These are phyloP conservation scores for Fusarium multiceps DNA, from an alignment of 2,329 filamentous ascomycete genomes.

Conservation along the genomic window DNA sequence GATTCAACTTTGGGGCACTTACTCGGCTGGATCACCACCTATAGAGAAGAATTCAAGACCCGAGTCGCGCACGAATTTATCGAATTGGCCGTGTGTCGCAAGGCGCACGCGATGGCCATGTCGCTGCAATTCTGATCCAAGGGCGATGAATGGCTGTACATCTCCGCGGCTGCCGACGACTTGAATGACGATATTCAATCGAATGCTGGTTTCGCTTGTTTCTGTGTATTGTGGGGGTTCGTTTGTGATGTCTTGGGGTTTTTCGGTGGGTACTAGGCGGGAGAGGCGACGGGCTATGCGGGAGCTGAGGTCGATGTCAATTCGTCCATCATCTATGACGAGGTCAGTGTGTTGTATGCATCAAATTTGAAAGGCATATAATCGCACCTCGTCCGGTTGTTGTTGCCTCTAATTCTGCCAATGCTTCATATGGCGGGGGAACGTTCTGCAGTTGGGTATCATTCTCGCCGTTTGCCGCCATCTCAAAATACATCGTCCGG, in stretches of 20 bases:
- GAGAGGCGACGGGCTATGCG: conserved; percentile 16
- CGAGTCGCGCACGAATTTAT: background rate
- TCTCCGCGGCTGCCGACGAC: conserved; percentile 30
- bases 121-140: conserved; percentile 12
- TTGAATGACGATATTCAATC: conserved; percentile 31
- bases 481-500: background rate
- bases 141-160: conserved; percentile 26
- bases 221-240: background rate
- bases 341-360: too few species aligned
- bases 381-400: background rate
- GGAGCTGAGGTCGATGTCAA: conserved; percentile 20
- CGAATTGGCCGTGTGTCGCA: conserved; percentile 26
- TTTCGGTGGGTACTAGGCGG: background rate
- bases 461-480: background rate
- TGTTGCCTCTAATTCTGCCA: conserved; percentile 3
- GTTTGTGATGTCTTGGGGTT: background rate
- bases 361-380: too few species aligned
- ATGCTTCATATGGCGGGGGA: background rate
- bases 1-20: background rate
- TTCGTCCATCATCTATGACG: background rate
- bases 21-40: conserved; percentile 21
- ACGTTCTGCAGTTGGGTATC: background rate
- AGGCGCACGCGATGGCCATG: conserved; percentile 32
- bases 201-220: background rate
- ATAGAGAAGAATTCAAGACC: conserved; percentile 24